Evolutionary conservation across 1,284 basidiomycete genomes (phyloP), one percentile per base, ranked within the genome.

Genomic region (Apiotrichum brassicae): DNA sequence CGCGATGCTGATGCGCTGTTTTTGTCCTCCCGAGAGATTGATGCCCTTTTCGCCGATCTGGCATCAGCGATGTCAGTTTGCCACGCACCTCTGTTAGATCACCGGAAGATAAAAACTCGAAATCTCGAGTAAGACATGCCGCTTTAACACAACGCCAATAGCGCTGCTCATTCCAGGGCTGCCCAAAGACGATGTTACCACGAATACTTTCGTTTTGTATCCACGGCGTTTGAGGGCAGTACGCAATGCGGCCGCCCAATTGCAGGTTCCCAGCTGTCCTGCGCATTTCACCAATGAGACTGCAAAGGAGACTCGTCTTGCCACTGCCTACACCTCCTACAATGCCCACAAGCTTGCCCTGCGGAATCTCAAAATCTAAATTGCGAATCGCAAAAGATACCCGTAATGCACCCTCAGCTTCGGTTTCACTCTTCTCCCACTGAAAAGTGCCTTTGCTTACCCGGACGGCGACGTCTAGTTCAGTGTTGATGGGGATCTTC

Each of bases 181-280:
- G 80, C 1, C 86, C 86, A 63, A 88, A 89, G 0, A 81, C 63
- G 19, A 85, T 75, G 49, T 70, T 71, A 28, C 77, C 75, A 16
- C 75, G 63, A 56, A 90, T 59, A 3, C 84, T 81, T 0, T 84
- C 82, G 62, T 87, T 88, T 66, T 91, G 88, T 47, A 94, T 92
- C 89, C 90, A 94, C 2, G 89, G 85, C 22, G 77, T 82, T 53
- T 68, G 66, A 4, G 87, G 81, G 65, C 86, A 90, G 72, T 91
- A 93, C 0, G 81, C 84, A 1, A 91, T 79, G 8, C 76, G 77
- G 1, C 85, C 86, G 38, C 86, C 84, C 59, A 84, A 81, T 0
- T 71, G 72, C 26, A 85, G 79, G 3, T 72, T 65, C 0, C 85
- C 86, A 3, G 67, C 60, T 0, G 76, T 65, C 39, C 72, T 75